A percentile compares a stretch with the other conserved stretches of the same genome.
Conservation (phyloP, 1,284 basidiomycete genomes). For the Ceratorhiza oryzae-sativae region DNA sequence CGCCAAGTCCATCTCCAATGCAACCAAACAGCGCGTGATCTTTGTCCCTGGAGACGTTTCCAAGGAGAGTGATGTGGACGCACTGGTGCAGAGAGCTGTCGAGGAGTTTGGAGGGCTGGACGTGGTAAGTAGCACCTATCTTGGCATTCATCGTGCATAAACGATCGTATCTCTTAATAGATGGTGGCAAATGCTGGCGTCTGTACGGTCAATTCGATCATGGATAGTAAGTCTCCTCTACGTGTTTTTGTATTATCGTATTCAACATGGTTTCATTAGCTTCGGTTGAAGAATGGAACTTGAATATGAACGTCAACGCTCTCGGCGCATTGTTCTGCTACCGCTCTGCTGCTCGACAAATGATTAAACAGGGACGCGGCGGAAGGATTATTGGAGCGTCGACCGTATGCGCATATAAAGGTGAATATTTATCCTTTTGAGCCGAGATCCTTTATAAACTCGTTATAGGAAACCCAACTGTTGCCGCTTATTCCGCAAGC, state of each 20-base stretch:
- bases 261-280: constrained; percentile 36
- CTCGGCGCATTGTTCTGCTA: constrained; percentile 48
- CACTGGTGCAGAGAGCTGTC: constrained; percentile 50
- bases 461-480: constrained; percentile 20
- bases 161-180: constrained; percentile 30
- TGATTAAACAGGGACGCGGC: constrained; percentile 50
- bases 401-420: constrained; percentile 44
- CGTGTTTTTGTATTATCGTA: no score
- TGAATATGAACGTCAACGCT: constrained; percentile 45
- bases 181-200: constrained; percentile 48
- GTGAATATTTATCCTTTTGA: constrained; percentile 1
- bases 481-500: constrained; percentile 40
- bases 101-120: constrained; percentile 51
- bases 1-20: constrained; percentile 49
- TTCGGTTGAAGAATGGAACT: constrained; percentile 44
- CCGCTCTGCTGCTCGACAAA: constrained; percentile 49
- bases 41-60: constrained; percentile 52
- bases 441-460: background rate
- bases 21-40: constrained; percentile 47
- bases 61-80: constrained; percentile 52
- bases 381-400: constrained; percentile 49
- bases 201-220: constrained; percentile 34
- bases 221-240: constrained; percentile 40
- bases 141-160: background rate
- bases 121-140: constrained; percentile 48